Percentiles rank a stretch among this genome's conserved stretches.
These are phyloP conservation scores for Dalechampia spathulata DNA, from an alignment of 441 rosid genomes.

Conservation along the genomic window DNA sequence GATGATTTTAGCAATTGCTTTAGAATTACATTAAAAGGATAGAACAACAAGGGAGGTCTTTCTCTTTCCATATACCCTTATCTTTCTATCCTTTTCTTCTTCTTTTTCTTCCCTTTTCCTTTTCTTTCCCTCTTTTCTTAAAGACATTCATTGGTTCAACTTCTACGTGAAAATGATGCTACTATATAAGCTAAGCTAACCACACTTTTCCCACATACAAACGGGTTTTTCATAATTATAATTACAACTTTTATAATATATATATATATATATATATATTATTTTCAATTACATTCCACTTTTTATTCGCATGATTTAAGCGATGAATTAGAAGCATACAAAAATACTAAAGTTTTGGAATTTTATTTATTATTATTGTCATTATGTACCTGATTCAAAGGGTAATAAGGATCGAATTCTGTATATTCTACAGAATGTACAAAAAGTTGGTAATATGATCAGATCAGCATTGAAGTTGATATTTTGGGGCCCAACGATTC, in stretches of 20 bases:
- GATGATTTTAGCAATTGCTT: conserved; percentile 34
- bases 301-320: too few species aligned
- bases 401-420: neutral
- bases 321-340: too few species aligned
- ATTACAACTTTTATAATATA: too few species aligned
- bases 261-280: too few species aligned
- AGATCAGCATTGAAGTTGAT: conserved; percentile 17
- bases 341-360: too few species aligned
- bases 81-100: conserved; percentile 11
- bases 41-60: conserved; percentile 38
- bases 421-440: conserved; percentile 26
- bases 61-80: conserved; percentile 16
- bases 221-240: too few species aligned
- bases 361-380: too few species aligned
- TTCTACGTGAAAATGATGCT: conserved; percentile 29
- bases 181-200: conserved; percentile 12
- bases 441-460: conserved; percentile 13
- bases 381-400: too few species aligned
- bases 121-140: conserved; percentile 25
- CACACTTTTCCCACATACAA: conserved; percentile 18
- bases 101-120: conserved; percentile 10
- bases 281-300: too few species aligned
- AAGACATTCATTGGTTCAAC: conserved; percentile 25
- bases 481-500: conserved; percentile 30
- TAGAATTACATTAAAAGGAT: conserved; percentile 50